Percentiles rank a stretch among this genome's conserved stretches.
Conservation (phyloP, 2,329 filamentous ascomycete genomes). For the Xylaria arbuscula region DNA sequence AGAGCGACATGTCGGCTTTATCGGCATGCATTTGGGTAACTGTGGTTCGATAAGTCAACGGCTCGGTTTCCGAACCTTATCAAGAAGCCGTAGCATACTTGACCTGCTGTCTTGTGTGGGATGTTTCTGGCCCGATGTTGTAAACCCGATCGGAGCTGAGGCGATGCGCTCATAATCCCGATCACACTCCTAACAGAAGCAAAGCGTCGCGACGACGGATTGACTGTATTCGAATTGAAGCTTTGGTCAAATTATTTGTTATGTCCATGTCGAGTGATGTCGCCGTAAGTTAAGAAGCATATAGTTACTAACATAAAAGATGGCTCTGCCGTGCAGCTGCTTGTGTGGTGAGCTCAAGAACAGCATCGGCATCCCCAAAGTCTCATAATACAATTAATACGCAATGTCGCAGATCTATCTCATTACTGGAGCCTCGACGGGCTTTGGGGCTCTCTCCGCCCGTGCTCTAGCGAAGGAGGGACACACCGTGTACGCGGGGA, state of each 20-base stretch:
- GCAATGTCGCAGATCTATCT: constrained; percentile 29
- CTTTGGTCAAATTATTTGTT: no score
- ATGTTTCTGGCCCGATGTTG: background rate
- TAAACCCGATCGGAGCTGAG: constrained; percentile 25
- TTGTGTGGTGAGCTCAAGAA: background rate
- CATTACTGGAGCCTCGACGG: constrained; percentile 32
- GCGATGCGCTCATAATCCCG: constrained; percentile 13
- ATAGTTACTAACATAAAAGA: constrained; percentile 5
- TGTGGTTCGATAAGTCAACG: background rate
- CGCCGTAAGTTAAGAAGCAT: background rate
- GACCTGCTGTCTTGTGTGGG: background rate
- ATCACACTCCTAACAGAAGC: background rate
- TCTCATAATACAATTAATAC: background rate
- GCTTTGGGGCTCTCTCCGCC: constrained; percentile 31
- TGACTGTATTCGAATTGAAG: no score
- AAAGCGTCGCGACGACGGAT: background rate
- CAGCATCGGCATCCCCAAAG: background rate
- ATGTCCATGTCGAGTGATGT: background rate
- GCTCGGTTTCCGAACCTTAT: constrained; percentile 3
- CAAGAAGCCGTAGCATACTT: background rate
- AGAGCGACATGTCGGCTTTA: background rate
- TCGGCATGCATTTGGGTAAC: background rate
- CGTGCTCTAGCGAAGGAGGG: constrained; percentile 32
- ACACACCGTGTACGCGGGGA: constrained; percentile 31
- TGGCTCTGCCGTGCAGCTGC: background rate